A percentile compares a stretch with the other conserved stretches of the same genome.
Evolutionary conservation across 331 rosid genomes (phyloP).

Genomic region (Prunus yedoensis): DNA sequence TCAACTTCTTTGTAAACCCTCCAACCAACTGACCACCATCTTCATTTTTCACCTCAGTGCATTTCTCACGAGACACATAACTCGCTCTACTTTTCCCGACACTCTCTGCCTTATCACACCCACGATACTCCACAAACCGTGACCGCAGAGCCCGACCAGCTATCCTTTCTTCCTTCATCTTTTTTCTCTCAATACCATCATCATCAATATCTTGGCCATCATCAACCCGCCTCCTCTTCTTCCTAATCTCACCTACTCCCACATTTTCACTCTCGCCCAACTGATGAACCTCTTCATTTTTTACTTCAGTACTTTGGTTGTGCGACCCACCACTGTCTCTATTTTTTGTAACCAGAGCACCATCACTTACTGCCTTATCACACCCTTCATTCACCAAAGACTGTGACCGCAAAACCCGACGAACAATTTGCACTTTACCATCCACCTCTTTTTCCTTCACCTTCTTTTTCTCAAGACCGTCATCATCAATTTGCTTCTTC

Average conservation of each 20-base stretch:
- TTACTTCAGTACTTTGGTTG: constrained; percentile 32
- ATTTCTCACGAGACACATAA: constrained; percentile 26
- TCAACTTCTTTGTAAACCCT: constrained; percentile 33
- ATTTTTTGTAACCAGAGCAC: constrained; percentile 14
- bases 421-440: constrained; percentile 31
- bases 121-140: constrained; percentile 32
- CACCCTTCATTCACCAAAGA: constrained; percentile 29
- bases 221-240: constrained; percentile 31
- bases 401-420: constrained; percentile 63
- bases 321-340: constrained; percentile 23
- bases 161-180: constrained; percentile 29
- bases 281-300: constrained; percentile 30
- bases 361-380: constrained; percentile 33
- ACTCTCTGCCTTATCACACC: constrained; percentile 32
- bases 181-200: constrained; percentile 24
- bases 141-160: constrained; percentile 64
- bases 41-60: constrained; percentile 26
- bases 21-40: constrained; percentile 30
- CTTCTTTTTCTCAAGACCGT: constrained; percentile 20
- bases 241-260: constrained; percentile 39
- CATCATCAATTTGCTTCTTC: constrained; percentile 20
- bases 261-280: constrained; percentile 29
- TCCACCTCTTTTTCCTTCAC: constrained; percentile 27
- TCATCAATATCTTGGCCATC: constrained; percentile 20
- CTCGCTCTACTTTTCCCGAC: constrained; percentile 19